Percentiles rank a stretch among this genome's conserved stretches.
Evolutionary conservation across 139 green algal genomes (phyloP).

Genomic region (Volvox reticuliferus): DNA sequence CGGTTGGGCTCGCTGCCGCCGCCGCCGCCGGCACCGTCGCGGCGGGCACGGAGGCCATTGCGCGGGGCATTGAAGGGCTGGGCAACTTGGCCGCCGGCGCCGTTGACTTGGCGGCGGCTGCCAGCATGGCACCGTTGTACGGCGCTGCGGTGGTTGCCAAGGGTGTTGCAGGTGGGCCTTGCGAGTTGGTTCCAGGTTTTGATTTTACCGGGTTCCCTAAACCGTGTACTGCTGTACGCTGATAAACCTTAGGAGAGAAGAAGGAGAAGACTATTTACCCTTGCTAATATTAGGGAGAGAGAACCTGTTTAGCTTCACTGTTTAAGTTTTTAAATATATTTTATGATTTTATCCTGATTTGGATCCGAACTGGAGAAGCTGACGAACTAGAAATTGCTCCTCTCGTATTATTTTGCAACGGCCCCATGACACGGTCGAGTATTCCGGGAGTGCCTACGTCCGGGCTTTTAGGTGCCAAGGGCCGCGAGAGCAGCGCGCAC

Average conservation of each 20-base stretch:
- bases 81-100: background rate
- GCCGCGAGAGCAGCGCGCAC: background rate
- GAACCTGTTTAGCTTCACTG: too few relatives aligned
- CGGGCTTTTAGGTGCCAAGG: background rate
- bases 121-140: slow-evolving; percentile 6
- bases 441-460: background rate
- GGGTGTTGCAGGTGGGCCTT: slow-evolving; percentile 4
- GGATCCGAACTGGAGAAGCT: too few relatives aligned
- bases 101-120: background rate
- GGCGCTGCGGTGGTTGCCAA: background rate
- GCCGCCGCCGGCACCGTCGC: background rate
- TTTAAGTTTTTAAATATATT: too few relatives aligned
- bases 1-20: background rate
- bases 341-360: too few relatives aligned
- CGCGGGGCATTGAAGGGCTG: background rate
- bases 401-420: too few relatives aligned
- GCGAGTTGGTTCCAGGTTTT: too few relatives aligned
- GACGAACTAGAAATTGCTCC: too few relatives aligned
- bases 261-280: too few relatives aligned
- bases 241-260: too few relatives aligned
- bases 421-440: background rate
- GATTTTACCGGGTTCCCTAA: too few relatives aligned
- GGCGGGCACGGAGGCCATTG: background rate
- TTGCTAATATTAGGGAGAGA: too few relatives aligned
- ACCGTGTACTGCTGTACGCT: too few relatives aligned